Percentiles rank a stretch among this genome's conserved stretches.
phyloP scores from a whole-genome alignment of 345 rosid genomes.

The Melaleuca alternifolia region DNA sequence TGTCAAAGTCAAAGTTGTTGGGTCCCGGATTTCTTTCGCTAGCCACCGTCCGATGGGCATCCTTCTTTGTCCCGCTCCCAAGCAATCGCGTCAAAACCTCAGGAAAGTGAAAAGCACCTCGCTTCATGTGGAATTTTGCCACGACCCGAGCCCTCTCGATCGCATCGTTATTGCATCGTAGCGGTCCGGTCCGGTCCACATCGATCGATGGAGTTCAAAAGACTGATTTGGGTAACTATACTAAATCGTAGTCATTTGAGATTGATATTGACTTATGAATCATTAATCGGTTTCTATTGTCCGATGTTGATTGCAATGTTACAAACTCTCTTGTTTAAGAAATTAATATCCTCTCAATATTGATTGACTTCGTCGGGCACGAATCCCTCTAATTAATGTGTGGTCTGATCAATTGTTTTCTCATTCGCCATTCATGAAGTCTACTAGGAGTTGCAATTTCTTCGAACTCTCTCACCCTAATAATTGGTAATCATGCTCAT shows the following conservation, averaged over 20 bases:
- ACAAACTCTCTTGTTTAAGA: neutral
- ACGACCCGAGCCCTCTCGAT: neutral
- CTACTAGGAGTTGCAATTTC: accelerated
- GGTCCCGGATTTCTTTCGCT: neutral
- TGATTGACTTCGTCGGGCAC: too few species aligned
- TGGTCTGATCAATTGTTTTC: neutral
- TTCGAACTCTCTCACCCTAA: neutral
- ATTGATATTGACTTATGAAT: neutral
- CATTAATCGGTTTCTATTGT: accelerated
- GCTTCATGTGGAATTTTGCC: neutral
- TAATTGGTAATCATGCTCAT: accelerated
- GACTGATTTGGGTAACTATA: neutral
- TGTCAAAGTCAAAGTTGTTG: neutral
- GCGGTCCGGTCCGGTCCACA: neutral
- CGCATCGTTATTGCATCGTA: neutral
- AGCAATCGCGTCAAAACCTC: neutral
- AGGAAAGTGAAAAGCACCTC: too few species aligned
- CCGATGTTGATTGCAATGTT: neutral
- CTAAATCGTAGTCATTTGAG: too few species aligned
- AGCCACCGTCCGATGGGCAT: neutral
- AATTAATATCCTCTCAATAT: neutral
- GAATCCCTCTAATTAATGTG: neutral
- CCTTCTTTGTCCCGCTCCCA: neutral
- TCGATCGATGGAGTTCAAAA: neutral
- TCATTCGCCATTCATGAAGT: neutral